Evolutionary conservation across 148 eudicot species (phyloP), one percentile per base, ranked within the genome.

Genomic region (Persicaria maculosa): DNA sequence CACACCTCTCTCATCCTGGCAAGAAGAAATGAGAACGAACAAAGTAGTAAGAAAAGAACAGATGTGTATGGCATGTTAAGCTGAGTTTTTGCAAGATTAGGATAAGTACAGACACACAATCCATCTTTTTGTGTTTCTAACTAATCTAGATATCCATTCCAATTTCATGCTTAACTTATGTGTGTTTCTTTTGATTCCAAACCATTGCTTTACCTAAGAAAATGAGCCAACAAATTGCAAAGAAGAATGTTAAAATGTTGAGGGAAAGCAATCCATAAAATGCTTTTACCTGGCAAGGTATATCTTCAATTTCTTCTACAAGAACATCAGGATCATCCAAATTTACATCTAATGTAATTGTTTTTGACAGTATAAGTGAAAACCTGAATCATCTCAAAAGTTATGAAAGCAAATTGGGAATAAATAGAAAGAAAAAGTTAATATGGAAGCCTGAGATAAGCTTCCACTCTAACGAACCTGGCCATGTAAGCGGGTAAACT

Each of bases 311-410:
- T 48, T 3, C 78, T 76, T 81, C 40, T 31, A 94, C 76, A 71
- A 1, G 22, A 20, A 94, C 81, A 40, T 85, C 73, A 9, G 73
- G 15, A 71, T 71, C 75, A 80, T 80, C 79, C 64, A 86, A 73
- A 77, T 94, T 77, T 5, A 88, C 72, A 9, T 72, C 80, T 79
- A 94, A 80, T 52, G 88, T 86, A 74, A 76, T 79, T 2, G 96
- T 90, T 77, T 85, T 85, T 1, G 98, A 94, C 58, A 94, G 79
- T 50, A 87, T 84, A 14, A 94, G 85, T n/a, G 97, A 91, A 77
- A 90, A 86, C 80, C 98, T 91, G 85, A 65, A 65, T 40, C 70
- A 40, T 65, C 5, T 65, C 46, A 43, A 15, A 65, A 31, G 47
- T 8, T 17, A 65, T 17, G 43, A 65, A 9, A 65, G 17, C 76